Percentiles rank a stretch among this genome's conserved stretches.
Evolutionary conservation across 2,329 filamentous ascomycete genomes (phyloP).

Genomic region (Salinomyces thailandicus): DNA sequence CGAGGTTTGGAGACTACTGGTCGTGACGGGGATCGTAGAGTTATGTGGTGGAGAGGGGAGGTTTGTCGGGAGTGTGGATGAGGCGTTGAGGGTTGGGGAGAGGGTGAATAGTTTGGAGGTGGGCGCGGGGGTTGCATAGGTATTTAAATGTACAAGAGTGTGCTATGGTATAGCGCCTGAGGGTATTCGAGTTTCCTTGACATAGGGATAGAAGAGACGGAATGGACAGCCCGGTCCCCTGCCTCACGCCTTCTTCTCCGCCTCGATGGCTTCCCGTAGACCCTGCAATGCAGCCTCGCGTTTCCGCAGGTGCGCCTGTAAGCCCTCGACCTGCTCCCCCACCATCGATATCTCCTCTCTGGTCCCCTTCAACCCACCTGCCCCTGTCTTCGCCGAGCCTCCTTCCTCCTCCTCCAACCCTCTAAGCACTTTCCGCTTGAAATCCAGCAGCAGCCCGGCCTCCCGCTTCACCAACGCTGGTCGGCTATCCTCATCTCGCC

Average conservation of each 20-base stretch:
- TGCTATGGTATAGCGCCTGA: too few relatives aligned
- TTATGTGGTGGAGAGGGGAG: slow-evolving; percentile 63
- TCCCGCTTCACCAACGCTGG: slow-evolving; percentile 90
- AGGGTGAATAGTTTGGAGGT: slow-evolving; percentile 31
- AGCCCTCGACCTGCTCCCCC: slow-evolving; percentile 84
- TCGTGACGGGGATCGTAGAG: slow-evolving; percentile 73
- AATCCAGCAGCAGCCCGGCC: slow-evolving; percentile 86
- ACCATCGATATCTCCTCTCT: slow-evolving; percentile 80
- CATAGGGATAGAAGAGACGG: too few relatives aligned
- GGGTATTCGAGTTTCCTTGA: too few relatives aligned
- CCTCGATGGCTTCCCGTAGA: slow-evolving; percentile 72
- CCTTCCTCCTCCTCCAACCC: slow-evolving; percentile 62
- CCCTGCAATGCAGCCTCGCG: slow-evolving; percentile 67
- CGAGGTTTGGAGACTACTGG: slow-evolving; percentile 59
- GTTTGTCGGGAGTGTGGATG: slow-evolving; percentile 74
- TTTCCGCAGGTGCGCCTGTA: slow-evolving; percentile 71
- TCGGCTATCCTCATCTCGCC: slow-evolving; percentile 58
- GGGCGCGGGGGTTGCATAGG: too few relatives aligned
- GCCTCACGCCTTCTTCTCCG: slow-evolving; percentile 43
- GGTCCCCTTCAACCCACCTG: slow-evolving; percentile 62
- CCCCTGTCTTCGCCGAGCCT: slow-evolving; percentile 57
- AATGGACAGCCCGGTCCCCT: too few relatives aligned
- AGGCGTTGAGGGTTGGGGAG: slow-evolving; percentile 74
- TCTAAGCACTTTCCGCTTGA: slow-evolving; percentile 71
- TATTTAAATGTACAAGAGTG: too few relatives aligned